Evolutionary conservation across 768 basidiomycete genomes (phyloP).

Genomic region (Mycena epipterygia): DNA sequence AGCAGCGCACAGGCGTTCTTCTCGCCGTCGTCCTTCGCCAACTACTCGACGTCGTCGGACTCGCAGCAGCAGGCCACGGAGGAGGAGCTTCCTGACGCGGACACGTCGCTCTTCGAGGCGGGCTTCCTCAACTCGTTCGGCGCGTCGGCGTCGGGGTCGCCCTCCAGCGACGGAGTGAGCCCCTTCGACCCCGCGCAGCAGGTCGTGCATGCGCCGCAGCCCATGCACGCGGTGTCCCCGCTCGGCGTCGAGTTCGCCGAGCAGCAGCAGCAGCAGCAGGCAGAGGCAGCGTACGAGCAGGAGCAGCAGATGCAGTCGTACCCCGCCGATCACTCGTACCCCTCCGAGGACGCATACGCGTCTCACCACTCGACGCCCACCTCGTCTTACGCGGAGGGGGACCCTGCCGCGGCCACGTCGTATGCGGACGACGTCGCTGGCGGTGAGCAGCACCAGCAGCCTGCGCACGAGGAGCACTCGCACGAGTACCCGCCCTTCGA

Average conservation of each 20-base stretch:
- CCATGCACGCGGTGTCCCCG: constrained; percentile 28
- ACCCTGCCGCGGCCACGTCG: not conserved
- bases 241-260: constrained; percentile 23
- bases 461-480: not conserved
- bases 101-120: constrained; percentile 63
- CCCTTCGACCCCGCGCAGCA: constrained; percentile 22
- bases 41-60: constrained; percentile 27
- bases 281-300: constrained; percentile 7
- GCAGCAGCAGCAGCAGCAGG: constrained; percentile 15
- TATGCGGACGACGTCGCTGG: not conserved
- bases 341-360: not conserved
- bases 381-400: not conserved
- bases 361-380: constrained; percentile 9
- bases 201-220: constrained; percentile 35
- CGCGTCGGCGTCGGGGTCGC: constrained; percentile 14
- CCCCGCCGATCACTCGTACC: not conserved
- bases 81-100: constrained; percentile 64
- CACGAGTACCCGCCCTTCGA: constrained; percentile 33
- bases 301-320: constrained; percentile 1
- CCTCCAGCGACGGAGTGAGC: constrained; percentile 25
- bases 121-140: constrained; percentile 53
- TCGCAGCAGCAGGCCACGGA: constrained; percentile 59
- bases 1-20: constrained; percentile 56
- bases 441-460: not conserved
- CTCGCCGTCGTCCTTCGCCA: constrained; percentile 52